phyloP scores from a whole-genome alignment of 1,284 basidiomycete species.

The Naganishia liquefaciens region DNA sequence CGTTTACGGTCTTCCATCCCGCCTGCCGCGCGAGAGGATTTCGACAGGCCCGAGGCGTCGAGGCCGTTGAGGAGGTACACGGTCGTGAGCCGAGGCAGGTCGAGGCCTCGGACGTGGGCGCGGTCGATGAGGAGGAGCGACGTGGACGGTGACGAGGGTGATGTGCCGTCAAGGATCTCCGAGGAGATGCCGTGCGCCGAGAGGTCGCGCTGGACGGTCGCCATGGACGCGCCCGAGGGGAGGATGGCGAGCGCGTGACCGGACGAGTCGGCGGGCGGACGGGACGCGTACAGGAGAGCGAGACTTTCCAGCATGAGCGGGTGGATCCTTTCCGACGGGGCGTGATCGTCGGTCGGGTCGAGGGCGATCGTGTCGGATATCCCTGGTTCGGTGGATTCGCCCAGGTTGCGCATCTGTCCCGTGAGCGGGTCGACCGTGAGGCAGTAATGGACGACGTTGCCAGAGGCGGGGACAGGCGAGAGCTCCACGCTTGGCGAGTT shows the following conservation, averaged over 20 bases:
- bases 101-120: slow-evolving; percentile 25
- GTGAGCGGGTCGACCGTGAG: slow-evolving; percentile 29
- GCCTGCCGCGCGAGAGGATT: slow-evolving; percentile 20
- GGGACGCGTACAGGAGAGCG: slow-evolving; percentile 20
- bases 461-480: too few species aligned
- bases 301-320: slow-evolving; percentile 30
- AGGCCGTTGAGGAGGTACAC: slow-evolving; percentile 32
- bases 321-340: slow-evolving; percentile 21
- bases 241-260: slow-evolving; percentile 14
- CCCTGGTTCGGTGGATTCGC: not conserved
- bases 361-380: not conserved
- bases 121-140: slow-evolving; percentile 25
- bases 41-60: slow-evolving; percentile 14
- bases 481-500: not conserved
- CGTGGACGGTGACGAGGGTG: not conserved
- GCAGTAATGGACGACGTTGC: slow-evolving; percentile 19
- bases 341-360: not conserved
- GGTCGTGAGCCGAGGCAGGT: slow-evolving; percentile 18
- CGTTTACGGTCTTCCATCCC: slow-evolving; percentile 28
- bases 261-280: not conserved
- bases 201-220: not conserved
- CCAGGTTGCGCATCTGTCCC: slow-evolving; percentile 12
- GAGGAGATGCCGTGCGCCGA: slow-evolving; percentile 4
- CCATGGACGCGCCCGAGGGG: slow-evolving; percentile 24
- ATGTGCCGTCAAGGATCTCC: not conserved